Evolutionary conservation across 768 basidiomycete species (phyloP).

Genomic region (Tricholoma sp.): DNA sequence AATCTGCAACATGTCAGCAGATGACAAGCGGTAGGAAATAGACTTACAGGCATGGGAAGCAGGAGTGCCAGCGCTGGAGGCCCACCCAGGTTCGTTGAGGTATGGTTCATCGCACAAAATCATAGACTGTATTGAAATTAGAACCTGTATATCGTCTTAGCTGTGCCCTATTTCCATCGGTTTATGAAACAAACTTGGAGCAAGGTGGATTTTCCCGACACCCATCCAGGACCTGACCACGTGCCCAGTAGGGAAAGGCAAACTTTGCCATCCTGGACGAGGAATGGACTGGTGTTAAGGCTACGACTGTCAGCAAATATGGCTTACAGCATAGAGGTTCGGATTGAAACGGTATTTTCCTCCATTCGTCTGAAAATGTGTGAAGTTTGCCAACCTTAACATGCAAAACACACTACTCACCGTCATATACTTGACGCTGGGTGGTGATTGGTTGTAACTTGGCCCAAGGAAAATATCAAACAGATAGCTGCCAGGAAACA

Average conservation of each 20-base stretch:
- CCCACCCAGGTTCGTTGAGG: conserved; percentile 90
- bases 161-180: conserved; percentile 16
- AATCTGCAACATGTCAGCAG: conserved; percentile 45
- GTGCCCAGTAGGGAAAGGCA: conserved; percentile 89
- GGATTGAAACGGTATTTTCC: conserved; percentile 92
- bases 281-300: neutral
- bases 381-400: neutral
- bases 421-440: conserved; percentile 60
- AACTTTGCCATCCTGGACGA: conserved; percentile 80
- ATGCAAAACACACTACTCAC: conserved; percentile 29
- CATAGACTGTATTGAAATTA: conserved; percentile 96
- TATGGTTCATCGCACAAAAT: conserved; percentile 94
- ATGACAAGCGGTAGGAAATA: neutral
- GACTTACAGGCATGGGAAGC: conserved; percentile 71
- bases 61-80: conserved; percentile 63
- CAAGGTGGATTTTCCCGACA: conserved; percentile 83
- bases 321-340: conserved; percentile 82
- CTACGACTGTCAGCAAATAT: neutral
- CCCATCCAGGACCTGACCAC: conserved; percentile 93
- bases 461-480: conserved; percentile 94
- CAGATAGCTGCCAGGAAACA: conserved; percentile 26
- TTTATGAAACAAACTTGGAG: conserved; percentile 53
- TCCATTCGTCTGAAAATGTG: conserved; percentile 65
- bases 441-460: conserved; percentile 84
- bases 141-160: conserved; percentile 64